phyloP scores from a whole-genome alignment of 2,329 filamentous ascomycete genomes.

The Verticillium albo-atrum region DNA sequence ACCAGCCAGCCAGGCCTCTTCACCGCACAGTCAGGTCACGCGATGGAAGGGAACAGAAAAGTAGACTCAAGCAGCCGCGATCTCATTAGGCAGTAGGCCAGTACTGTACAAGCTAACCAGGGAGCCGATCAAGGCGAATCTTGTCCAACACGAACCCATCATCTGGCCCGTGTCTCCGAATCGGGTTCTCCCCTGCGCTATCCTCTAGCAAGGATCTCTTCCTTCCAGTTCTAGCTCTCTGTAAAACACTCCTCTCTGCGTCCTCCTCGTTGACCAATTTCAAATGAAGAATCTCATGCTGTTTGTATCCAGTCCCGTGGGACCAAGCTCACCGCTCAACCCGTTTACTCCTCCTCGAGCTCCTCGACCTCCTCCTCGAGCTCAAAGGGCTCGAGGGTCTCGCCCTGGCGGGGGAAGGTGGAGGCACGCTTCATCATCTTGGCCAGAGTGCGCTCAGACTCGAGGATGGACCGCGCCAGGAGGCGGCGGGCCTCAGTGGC shows the following conservation, averaged over 20 bases:
- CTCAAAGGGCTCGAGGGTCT: conserved; percentile 7
- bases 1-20: neutral
- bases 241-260: neutral
- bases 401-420: neutral
- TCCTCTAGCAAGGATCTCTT: conserved; percentile 1
- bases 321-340: neutral
- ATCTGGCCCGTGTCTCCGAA: neutral
- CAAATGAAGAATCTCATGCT: neutral
- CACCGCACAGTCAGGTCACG: neutral
- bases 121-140: neutral
- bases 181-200: neutral
- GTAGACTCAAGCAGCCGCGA: conserved; percentile 2
- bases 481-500: conserved; percentile 16
- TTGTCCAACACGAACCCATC: neutral
- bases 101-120: conserved; percentile 1
- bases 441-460: conserved; percentile 16
- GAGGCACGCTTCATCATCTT: conserved; percentile 16
- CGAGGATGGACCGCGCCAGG: conserved; percentile 16
- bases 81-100: conserved; percentile 4
- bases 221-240: neutral
- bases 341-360: neutral
- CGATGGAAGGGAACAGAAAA: neutral
- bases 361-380: neutral
- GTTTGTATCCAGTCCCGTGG: neutral
- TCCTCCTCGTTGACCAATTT: neutral